Evolutionary conservation across 2,329 filamentous ascomycete genomes (phyloP), one percentile per base, ranked within the genome.

Genomic region (Aquanectria penicillioides): DNA sequence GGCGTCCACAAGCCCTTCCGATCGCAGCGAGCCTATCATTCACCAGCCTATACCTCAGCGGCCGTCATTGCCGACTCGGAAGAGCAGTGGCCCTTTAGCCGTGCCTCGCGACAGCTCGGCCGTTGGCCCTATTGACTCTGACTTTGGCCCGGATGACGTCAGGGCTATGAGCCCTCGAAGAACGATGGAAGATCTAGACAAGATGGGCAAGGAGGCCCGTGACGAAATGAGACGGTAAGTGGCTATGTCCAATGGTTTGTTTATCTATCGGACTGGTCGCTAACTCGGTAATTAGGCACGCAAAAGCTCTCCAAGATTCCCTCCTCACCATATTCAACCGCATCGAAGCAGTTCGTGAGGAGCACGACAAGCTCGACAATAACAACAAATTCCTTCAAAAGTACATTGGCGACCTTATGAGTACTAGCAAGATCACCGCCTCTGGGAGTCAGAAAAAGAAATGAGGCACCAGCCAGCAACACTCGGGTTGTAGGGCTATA

Each of bases 381-480:
- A 94, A 97, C 76, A 99, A 99, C 83, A 94, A 93, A 71, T 97
- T 98, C 73, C 80, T 99, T 43, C 94, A 98, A 77, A 97, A 97
- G 76, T 98, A 98, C 75, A 98, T 98, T 70, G 94, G 94, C 65
- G 94, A 97, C 72, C 83, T 98, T 53, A 98, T 97, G 86, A 92
- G 92, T 67, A 90, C 88, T n/a, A 89, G 86, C 74, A 90, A 90
- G 72, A 90, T 91, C 67, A 90, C 88, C 1, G 83, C 87, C 2
- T 80, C 83, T 2, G 78, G 79, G 51, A 79, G 76, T 61, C 79
- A 83, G 26, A 77, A 75, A 52, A 84, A 85, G 70, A 88, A 87
- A 73, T 87, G 72, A 82, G 13, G 17, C 15, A n/a, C 6, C 3
- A 18, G 23, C 17, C 3, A 7, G 15, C 15, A 25, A 40, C n/a